Percentiles rank a stretch among this genome's conserved stretches.
These are phyloP conservation scores for Pyrus communis DNA, from an alignment of 306 rosid genomes.

Conservation along the genomic window DNA sequence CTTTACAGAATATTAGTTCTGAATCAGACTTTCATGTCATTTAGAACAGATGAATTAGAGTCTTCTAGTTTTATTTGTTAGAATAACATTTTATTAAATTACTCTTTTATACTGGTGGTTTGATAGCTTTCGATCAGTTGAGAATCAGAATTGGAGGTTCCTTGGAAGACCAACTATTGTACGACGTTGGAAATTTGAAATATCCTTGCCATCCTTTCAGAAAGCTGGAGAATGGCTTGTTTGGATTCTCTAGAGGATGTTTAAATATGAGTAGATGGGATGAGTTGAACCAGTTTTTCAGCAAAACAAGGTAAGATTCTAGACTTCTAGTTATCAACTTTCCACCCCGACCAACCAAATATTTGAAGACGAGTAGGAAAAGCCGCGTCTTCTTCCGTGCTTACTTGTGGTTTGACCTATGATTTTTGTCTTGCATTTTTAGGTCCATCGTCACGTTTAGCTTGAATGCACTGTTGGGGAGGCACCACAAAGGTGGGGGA, in stretches of 20 bases:
- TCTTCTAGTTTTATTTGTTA: background rate
- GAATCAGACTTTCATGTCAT: background rate
- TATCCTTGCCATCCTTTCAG: constrained; percentile 71
- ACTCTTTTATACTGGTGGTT: constrained; percentile 26
- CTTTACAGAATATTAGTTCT: background rate
- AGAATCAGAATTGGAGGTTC: constrained; percentile 96
- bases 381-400: background rate
- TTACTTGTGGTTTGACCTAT: background rate
- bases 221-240: constrained; percentile 55
- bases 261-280: constrained; percentile 87
- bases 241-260: constrained; percentile 92
- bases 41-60: background rate
- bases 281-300: constrained; percentile 76
- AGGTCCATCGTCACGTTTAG: constrained; percentile 79
- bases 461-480: constrained; percentile 87
- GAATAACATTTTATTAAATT: background rate
- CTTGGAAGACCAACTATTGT: constrained; percentile 83
- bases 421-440: constrained; percentile 24
- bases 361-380: background rate
- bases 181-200: constrained; percentile 57
- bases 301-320: constrained; percentile 61
- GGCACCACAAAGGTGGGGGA: constrained; percentile 32
- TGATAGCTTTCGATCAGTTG: constrained; percentile 76
- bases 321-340: background rate
- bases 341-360: background rate